These are phyloP conservation scores for Fusarium cyanostomum DNA, from an alignment of 2,329 filamentous ascomycete species.

Conservation along the genomic window DNA sequence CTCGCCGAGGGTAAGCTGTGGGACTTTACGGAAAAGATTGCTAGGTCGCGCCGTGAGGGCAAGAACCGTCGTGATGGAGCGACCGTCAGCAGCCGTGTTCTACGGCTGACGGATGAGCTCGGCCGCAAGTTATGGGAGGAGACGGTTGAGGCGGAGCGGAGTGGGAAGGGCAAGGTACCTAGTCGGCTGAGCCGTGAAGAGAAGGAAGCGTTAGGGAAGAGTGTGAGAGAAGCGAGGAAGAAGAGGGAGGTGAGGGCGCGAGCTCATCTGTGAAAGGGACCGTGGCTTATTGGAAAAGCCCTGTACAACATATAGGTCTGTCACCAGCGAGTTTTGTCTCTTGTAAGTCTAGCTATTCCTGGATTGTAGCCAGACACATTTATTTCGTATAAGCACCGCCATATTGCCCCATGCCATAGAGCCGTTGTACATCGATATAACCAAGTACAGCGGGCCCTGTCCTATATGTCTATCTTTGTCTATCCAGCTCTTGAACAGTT, in stretches of 20 bases:
- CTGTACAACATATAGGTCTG: conserved; percentile 17
- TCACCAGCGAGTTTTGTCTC: conserved; percentile 12
- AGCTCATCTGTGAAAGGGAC: conserved; percentile 56
- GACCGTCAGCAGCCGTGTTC: conserved; percentile 84
- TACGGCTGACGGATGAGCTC: conserved; percentile 78
- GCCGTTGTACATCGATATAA: conserved; percentile 16
- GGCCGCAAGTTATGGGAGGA: conserved; percentile 75
- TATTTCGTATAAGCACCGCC: neutral
- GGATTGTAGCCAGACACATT: neutral
- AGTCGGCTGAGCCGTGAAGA: conserved; percentile 63
- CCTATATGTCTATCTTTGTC: neutral
- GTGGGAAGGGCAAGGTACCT: conserved; percentile 50
- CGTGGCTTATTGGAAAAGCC: neutral
- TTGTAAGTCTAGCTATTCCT: neutral
- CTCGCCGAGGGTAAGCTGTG: conserved; percentile 80
- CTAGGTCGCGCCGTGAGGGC: conserved; percentile 82
- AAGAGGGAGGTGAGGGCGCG: conserved; percentile 60
- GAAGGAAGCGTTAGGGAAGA: conserved; percentile 54
- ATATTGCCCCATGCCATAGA: neutral
- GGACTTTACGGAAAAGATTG: conserved; percentile 92
- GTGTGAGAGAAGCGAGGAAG: conserved; percentile 57
- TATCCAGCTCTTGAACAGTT: conserved; percentile 20
- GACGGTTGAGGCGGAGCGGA: conserved; percentile 52
- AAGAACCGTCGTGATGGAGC: conserved; percentile 96
- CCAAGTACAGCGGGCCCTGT: conserved; percentile 3